These are phyloP conservation scores for Rubia balearica DNA, from an alignment of 305 asterid species.

Conservation along the genomic window DNA sequence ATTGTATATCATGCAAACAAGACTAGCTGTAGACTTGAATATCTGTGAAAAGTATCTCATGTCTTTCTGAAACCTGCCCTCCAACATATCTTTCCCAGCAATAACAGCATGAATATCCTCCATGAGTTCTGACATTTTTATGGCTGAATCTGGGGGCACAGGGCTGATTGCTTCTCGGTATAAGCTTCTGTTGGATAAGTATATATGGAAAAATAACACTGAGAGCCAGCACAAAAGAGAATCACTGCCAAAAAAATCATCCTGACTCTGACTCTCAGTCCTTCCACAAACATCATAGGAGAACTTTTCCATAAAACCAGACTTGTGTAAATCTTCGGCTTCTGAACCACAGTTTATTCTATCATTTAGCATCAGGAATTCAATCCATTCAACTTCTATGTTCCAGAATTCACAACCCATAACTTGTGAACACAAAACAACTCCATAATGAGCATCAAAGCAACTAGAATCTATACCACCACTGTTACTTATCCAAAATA, in stretches of 20 bases:
- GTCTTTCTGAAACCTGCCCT: slow-evolving; percentile 34
- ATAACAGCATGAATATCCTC: slow-evolving; percentile 48
- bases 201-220: slow-evolving; percentile 51
- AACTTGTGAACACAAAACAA: no score
- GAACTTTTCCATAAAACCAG: slow-evolving; percentile 32
- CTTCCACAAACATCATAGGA: slow-evolving; percentile 38
- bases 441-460: no score
- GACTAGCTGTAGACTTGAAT: slow-evolving; percentile 48
- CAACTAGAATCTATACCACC: no score
- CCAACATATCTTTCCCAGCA: slow-evolving; percentile 74
- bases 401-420: no score
- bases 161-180: slow-evolving; percentile 53
- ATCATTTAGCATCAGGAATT: no score
- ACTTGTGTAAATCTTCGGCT: slow-evolving; percentile 35
- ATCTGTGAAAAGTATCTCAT: slow-evolving; percentile 66
- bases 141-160: slow-evolving; percentile 58
- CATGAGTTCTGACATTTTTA: slow-evolving; percentile 51
- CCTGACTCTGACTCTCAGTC: slow-evolving; percentile 27
- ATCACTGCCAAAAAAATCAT: slow-evolving; percentile 28
- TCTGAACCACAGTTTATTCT: slow-evolving; percentile 42
- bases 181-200: slow-evolving; percentile 64
- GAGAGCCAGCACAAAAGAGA: slow-evolving; percentile 50
- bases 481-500: no score
- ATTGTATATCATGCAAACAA: slow-evolving; percentile 44
- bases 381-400: no score